Conservation (phyloP, 2,329 filamentous ascomycete species). For the Botrytis byssoidea region DNA sequence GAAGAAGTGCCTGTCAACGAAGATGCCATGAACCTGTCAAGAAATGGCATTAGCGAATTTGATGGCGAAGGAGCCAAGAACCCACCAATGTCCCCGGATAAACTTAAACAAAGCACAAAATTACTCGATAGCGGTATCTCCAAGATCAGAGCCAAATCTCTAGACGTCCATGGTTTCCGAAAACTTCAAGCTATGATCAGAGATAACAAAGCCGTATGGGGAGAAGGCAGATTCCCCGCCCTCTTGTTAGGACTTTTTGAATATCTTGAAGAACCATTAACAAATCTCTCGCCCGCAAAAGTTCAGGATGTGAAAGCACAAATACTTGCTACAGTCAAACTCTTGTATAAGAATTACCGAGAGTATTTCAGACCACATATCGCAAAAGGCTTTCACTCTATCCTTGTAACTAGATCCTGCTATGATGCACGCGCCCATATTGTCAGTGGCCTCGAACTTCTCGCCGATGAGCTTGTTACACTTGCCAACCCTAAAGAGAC, state of each 20-base stretch:
- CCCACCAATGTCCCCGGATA: slow-evolving; percentile 48
- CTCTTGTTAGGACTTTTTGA: slow-evolving; percentile 67
- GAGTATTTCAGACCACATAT: slow-evolving; percentile 67
- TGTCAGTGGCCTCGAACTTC: slow-evolving; percentile 69
- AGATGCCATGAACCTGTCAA: slow-evolving; percentile 38
- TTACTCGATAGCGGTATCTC: slow-evolving; percentile 72
- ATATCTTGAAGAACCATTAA: slow-evolving; percentile 64
- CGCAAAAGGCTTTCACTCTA: slow-evolving; percentile 63
- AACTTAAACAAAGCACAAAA: slow-evolving; percentile 56
- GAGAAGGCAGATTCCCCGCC: slow-evolving; percentile 66
- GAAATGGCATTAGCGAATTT: slow-evolving; percentile 25
- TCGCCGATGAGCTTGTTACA: slow-evolving; percentile 68
- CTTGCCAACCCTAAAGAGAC: slow-evolving; percentile 64
- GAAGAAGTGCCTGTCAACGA: slow-evolving; percentile 62
- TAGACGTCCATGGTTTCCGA: slow-evolving; percentile 81
- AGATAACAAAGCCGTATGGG: slow-evolving; percentile 61
- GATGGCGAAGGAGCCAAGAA: slow-evolving; percentile 27
- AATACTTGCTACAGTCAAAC: slow-evolving; percentile 69
- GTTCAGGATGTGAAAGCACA: slow-evolving; percentile 71
- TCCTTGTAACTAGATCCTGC: slow-evolving; percentile 62
- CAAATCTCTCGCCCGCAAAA: slow-evolving; percentile 59
- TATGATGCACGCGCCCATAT: slow-evolving; percentile 71
- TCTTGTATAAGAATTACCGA: slow-evolving; percentile 67
- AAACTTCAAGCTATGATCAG: slow-evolving; percentile 73
- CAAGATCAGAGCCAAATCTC: slow-evolving; percentile 66